Conservation (phyloP, 2,329 filamentous ascomycete species). For the Camptophora hylomeconis region DNA sequence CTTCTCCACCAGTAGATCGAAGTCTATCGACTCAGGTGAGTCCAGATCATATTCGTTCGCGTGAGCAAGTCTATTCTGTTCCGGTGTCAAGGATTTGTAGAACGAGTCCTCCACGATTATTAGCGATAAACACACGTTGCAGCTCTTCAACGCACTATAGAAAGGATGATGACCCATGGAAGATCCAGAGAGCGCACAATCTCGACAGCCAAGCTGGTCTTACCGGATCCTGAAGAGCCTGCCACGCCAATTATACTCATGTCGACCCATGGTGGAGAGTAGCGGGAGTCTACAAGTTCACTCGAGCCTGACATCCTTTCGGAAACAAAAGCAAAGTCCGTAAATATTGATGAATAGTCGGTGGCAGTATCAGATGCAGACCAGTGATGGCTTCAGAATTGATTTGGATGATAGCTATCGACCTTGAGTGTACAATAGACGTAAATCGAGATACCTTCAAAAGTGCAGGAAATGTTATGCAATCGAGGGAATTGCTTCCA, state of each 20-base stretch:
- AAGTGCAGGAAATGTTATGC: too few species aligned
- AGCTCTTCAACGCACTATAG: conserved; percentile 54
- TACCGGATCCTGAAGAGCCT: conserved; percentile 87
- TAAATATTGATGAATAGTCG: too few species aligned
- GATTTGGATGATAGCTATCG: too few species aligned
- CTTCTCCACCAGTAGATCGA: conserved; percentile 70
- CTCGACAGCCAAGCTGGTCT: conserved; percentile 84
- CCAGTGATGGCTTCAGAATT: too few species aligned
- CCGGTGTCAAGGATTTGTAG: conserved; percentile 76
- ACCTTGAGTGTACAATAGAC: too few species aligned
- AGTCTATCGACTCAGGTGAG: conserved; percentile 85
- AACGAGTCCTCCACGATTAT: conserved; percentile 64
- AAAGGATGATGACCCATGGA: conserved; percentile 95
- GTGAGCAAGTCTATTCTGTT: conserved; percentile 70
- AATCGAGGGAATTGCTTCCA: too few species aligned
- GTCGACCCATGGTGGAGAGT: conserved; percentile 90
- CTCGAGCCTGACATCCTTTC: too few species aligned
- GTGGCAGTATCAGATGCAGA: too few species aligned
- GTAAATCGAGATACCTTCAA: too few species aligned
- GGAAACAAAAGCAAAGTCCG: too few species aligned
- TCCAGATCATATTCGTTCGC: conserved; percentile 93
- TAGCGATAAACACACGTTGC: too few species aligned
- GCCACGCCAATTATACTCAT: conserved; percentile 94
- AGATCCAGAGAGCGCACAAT: conserved; percentile 83
- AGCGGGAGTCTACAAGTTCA: conserved; percentile 48